A percentile compares a stretch with the other conserved stretches of the same genome.
Conservation (phyloP, 2,329 filamentous ascomycete genomes). For the Trichoderma endophyticum region DNA sequence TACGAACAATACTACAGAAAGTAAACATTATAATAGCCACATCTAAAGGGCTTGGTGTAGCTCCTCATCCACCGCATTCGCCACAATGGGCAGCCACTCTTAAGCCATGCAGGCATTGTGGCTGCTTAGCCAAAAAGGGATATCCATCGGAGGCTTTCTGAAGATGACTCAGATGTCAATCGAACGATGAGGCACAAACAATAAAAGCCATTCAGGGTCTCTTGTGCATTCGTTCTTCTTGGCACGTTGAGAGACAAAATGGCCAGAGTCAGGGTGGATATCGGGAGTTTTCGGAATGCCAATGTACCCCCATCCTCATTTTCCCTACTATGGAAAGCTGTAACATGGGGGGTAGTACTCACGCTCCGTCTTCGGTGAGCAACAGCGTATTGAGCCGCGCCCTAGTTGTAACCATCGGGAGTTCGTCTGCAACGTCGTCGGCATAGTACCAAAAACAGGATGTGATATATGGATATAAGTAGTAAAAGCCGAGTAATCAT, state of each 20-base stretch:
- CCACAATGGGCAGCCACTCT: not conserved
- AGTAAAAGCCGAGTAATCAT: not conserved
- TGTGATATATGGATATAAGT: not conserved
- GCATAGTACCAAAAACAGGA: not conserved
- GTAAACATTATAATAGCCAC: not conserved
- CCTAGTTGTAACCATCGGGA: not conserved
- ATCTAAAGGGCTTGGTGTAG: not conserved
- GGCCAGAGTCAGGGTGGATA: not conserved
- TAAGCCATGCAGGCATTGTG: not conserved
- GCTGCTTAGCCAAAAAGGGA: not conserved
- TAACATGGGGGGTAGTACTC: conserved; percentile 5
- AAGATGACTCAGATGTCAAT: not conserved
- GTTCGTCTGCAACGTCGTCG: not conserved
- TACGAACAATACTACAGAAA: not conserved
- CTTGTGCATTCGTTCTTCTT: not conserved
- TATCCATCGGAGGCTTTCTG: not conserved
- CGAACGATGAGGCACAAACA: not conserved
- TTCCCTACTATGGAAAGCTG: not conserved
- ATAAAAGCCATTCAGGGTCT: not conserved
- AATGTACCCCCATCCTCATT: conserved; percentile 15
- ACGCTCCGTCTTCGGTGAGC: conserved; percentile 16
- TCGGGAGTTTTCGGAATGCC: conserved; percentile 18
- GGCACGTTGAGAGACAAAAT: not conserved
- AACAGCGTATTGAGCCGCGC: not conserved
- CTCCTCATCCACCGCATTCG: not conserved